phyloP scores from a whole-genome alignment of 2,329 filamentous ascomycete genomes.

The Cryphonectria radicalis region DNA sequence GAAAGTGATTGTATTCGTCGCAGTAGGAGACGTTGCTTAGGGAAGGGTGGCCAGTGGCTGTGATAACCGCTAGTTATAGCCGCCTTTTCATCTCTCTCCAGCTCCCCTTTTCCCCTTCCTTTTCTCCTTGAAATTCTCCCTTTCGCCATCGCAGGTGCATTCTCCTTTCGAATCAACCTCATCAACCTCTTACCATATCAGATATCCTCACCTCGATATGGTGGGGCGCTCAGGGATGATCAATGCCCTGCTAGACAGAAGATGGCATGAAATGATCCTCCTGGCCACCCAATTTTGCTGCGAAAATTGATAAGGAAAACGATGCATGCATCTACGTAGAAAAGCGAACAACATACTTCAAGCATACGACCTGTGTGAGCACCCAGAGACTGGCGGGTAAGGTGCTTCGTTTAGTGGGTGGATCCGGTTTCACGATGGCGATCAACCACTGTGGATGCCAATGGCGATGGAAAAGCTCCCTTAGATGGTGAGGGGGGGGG shows the following conservation, averaged over 20 bases:
- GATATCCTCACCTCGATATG: neutral
- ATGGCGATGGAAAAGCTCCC: neutral
- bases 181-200: neutral
- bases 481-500: neutral
- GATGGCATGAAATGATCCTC: neutral
- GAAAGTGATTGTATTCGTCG: neutral
- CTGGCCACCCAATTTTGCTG: neutral
- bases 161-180: neutral
- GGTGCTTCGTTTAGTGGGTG: constrained; percentile 16
- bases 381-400: neutral
- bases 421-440: constrained; percentile 27
- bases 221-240: too few relatives aligned
- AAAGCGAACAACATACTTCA: too few relatives aligned
- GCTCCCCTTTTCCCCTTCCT: neutral
- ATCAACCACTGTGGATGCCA: constrained; percentile 11
- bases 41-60: neutral
- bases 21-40: neutral
- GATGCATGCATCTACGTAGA: neutral
- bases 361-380: neutral
- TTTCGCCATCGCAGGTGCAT: neutral
- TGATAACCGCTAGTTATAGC: too few relatives aligned
- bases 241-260: neutral
- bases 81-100: neutral
- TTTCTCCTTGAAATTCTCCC: too few relatives aligned
- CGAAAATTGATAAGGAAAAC: neutral